phyloP scores from a whole-genome alignment of 805 yeast species.

The Wickerhamiella hasegawae region DNA sequence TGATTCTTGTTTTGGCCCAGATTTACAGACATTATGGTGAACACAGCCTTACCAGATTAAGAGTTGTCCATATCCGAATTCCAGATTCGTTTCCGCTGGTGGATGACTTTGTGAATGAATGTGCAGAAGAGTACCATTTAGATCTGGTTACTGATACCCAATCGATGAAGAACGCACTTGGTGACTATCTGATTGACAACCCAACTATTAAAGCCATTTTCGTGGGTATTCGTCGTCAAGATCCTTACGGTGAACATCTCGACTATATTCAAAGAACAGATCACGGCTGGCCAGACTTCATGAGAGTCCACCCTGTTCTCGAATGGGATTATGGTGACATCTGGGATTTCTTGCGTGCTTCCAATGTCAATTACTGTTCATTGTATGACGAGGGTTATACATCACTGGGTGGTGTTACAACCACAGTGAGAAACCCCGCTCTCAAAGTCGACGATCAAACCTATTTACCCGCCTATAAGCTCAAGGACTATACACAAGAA shows the following conservation, averaged over 20 bases:
- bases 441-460: constrained; percentile 21
- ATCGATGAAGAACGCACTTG: constrained; percentile 55
- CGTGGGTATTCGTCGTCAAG: constrained; percentile 78
- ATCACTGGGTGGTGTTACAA: constrained; percentile 64
- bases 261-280: constrained; percentile 59
- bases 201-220: constrained; percentile 53
- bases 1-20: constrained; percentile 54
- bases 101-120: constrained; percentile 42
- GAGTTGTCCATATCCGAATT: constrained; percentile 60
- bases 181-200: constrained; percentile 35
- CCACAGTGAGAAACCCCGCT: constrained; percentile 60
- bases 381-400: constrained; percentile 79
- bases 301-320: constrained; percentile 73
- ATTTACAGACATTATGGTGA: constrained; percentile 9
- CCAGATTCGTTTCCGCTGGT: constrained; percentile 60
- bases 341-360: constrained; percentile 57
- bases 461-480: constrained; percentile 36
- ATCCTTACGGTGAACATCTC: constrained; percentile 60
- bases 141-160: constrained; percentile 24
- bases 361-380: constrained; percentile 50
- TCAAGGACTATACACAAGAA: constrained; percentile 41
- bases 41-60: constrained; percentile 6
- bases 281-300: constrained; percentile 79
- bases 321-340: constrained; percentile 75
- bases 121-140: constrained; percentile 41